These are phyloP conservation scores for Diaporthe sp. DNA, from an alignment of 2,329 filamentous ascomycete species.

Conservation along the genomic window DNA sequence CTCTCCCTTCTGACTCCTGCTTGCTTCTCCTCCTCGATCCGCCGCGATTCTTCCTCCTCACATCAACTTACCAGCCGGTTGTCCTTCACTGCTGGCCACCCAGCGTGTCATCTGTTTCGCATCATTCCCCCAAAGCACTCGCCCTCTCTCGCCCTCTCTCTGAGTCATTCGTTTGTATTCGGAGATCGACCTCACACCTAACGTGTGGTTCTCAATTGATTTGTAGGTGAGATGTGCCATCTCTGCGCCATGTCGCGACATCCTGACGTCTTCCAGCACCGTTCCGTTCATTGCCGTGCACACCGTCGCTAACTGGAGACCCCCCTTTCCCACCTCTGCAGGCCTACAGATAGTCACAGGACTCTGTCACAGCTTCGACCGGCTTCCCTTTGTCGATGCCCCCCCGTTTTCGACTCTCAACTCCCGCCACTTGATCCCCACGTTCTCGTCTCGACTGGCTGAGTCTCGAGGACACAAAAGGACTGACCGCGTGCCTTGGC, in stretches of 20 bases:
- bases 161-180: conserved; percentile 50
- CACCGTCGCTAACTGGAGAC: conserved; percentile 7
- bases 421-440: conserved; percentile 7
- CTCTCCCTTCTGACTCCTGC: conserved; percentile 18
- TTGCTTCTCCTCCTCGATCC: conserved; percentile 22
- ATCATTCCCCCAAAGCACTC: conserved; percentile 34
- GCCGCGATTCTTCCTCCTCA: conserved; percentile 39
- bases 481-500: conserved; percentile 21
- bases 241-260: conserved; percentile 29
- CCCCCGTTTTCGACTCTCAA: conserved; percentile 30
- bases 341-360: conserved; percentile 25
- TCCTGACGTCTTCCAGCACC: conserved; percentile 29
- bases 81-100: neutral
- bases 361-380: conserved; percentile 29
- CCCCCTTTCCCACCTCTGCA: neutral
- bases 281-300: conserved; percentile 11
- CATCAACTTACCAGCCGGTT: conserved; percentile 23
- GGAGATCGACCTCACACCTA: conserved; percentile 35
- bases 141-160: conserved; percentile 37
- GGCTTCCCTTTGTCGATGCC: conserved; percentile 25
- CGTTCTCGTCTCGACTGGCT: conserved; percentile 2
- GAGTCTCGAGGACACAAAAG: conserved; percentile 14
- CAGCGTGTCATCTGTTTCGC: neutral
- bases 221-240: conserved; percentile 28
- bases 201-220: conserved; percentile 16